These are phyloP conservation scores for Aquilaria malaccensis DNA, from an alignment of 345 rosid genomes.

Conservation along the genomic window DNA sequence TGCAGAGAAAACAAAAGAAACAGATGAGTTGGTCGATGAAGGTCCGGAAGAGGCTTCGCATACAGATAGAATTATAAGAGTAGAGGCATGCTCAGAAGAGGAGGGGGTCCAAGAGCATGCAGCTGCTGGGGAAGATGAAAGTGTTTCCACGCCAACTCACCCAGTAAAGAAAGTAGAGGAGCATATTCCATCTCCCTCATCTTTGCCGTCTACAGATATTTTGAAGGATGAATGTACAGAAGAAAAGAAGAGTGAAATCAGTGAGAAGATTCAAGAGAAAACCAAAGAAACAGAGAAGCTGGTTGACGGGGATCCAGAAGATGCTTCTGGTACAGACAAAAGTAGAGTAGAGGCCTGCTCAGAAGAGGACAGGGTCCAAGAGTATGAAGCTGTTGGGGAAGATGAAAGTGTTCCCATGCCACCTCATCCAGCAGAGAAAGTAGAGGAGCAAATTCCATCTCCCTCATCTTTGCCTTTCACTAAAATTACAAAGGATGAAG, in stretches of 20 bases:
- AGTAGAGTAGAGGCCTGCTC: background rate
- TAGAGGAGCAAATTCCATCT: background rate
- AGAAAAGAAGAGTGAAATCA: background rate
- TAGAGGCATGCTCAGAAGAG: slow-evolving; percentile 1
- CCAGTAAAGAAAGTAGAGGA: slow-evolving; percentile 4
- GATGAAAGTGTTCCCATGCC: slow-evolving; percentile 2
- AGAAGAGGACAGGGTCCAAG: slow-evolving; percentile 1
- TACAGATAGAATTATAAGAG: background rate
- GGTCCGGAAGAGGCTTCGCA: slow-evolving; percentile 5
- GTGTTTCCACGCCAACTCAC: background rate
- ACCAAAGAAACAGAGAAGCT: background rate
- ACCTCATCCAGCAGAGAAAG: slow-evolving; percentile 1
- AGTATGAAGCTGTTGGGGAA: background rate
- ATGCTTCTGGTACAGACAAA: slow-evolving; percentile 8
- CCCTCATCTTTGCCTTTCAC: too few relatives aligned
- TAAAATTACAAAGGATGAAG: background rate
- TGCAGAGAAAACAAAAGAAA: slow-evolving; percentile 1
- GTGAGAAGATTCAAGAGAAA: background rate
- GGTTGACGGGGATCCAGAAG: background rate
- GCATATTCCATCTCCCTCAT: too few relatives aligned
- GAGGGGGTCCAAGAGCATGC: slow-evolving; percentile 1
- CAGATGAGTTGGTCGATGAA: background rate
- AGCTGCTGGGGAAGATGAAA: slow-evolving; percentile 7
- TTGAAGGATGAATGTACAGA: background rate
- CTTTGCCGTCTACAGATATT: too few relatives aligned